Evolutionary conservation across 2,329 filamentous ascomycete genomes (phyloP), one percentile per base, ranked within the genome.

Genomic region (Ploettnerulaceae sp.): DNA sequence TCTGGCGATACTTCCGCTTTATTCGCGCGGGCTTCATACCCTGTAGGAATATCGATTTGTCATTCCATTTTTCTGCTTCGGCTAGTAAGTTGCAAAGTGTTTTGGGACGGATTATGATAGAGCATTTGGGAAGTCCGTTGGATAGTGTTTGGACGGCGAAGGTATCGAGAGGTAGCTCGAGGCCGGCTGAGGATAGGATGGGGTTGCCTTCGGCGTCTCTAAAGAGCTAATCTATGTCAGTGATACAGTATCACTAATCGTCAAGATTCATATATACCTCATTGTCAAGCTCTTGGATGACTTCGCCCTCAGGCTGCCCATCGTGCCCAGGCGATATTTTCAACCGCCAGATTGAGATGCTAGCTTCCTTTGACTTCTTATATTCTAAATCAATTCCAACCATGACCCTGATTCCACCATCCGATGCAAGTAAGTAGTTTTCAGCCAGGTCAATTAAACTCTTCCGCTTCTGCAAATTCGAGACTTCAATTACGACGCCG

Each of bases 381-480:
- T 54, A 54, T 18, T 51, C 48, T 14, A 54, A 45, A 41, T 54
- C 45, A 21, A 54, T 34, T 33, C 48, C 45, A 49, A 54, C 45
- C 21, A 54, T 18, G 17, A 49, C 45, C n/a, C 39, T 36, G 17
- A 54, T 52, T 22, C 45, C 38, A 37, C 46, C 38, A 34, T 54
- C 22, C 25, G 48, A 51, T 47, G 14, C 41, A 45, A 48, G 51
- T 47, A 54, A 15, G 34, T 54, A 54, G 34, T 52, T 45, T 14
- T 52, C 39, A 35, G 45, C 42, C 14, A 52, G 42, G 29, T 47
- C 35, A 26, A 41, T 26, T 29, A 54, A 45, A 25, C 20, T 35
- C 29, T 49, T 54, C 42, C 29, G 22, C 35, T 47, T 51, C 38
- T 54, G 43, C 29, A 46, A 54, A 47, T 49, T 26, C 31, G 44